Percentiles rank a stretch among this genome's conserved stretches.
Evolutionary conservation across 202 grass and related monocot species (phyloP).

Genomic region (Saccharum hybrid): DNA sequence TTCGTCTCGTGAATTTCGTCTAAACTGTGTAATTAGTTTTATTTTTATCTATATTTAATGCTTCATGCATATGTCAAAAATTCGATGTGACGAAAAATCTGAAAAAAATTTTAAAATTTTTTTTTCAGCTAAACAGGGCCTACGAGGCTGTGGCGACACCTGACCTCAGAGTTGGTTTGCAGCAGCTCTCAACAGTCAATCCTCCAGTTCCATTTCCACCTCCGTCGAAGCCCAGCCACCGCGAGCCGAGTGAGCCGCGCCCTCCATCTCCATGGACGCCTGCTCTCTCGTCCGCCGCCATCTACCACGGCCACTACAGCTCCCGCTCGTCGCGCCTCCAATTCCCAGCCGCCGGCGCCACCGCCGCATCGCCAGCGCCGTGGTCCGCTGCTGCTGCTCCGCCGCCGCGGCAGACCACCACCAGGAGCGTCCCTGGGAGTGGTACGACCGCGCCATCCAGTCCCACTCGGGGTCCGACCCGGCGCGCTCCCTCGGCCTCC

Average conservation of each 20-base stretch:
- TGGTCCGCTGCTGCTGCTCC: constrained; percentile 25
- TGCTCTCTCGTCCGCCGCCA: constrained; percentile 1
- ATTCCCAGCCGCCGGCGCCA: not conserved
- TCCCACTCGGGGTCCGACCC: constrained; percentile 40
- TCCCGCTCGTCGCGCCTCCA: not conserved
- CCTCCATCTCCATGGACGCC: constrained; percentile 43
- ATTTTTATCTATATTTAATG: no score
- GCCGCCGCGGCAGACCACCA: constrained; percentile 19
- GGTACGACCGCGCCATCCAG: constrained; percentile 64
- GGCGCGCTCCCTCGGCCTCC: constrained; percentile 50
- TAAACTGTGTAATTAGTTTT: no score
- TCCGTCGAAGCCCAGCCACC: not conserved
- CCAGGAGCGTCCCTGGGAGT: constrained; percentile 80
- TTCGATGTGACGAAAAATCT: no score
- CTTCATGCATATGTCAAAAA: no score
- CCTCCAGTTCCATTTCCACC: no score
- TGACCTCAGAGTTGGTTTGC: no score
- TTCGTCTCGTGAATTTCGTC: no score
- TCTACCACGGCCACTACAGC: not conserved
- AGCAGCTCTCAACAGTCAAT: no score
- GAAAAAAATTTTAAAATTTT: no score
- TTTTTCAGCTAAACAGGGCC: no score
- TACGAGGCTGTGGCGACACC: no score
- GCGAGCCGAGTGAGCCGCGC: not conserved
- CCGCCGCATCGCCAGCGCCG: not conserved